These are phyloP conservation scores for Metschnikowia kofuensis DNA, from an alignment of 805 yeast species.

Conservation along the genomic window DNA sequence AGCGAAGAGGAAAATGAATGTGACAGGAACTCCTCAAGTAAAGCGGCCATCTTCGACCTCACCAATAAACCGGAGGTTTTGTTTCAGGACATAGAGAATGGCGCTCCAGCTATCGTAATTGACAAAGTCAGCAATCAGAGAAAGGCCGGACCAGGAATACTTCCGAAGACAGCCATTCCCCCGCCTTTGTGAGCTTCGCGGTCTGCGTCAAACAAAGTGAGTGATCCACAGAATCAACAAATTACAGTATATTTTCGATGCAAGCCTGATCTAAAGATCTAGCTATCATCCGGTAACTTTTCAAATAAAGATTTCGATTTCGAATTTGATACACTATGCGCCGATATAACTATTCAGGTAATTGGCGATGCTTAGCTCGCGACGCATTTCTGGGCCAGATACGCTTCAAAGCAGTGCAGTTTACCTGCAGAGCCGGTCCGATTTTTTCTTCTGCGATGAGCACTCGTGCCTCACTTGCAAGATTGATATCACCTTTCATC, in stretches of 20 bases:
- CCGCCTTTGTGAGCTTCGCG: slow-evolving; percentile 18
- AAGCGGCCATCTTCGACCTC: slow-evolving; percentile 19
- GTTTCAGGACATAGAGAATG: slow-evolving; percentile 35
- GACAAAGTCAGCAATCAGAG: slow-evolving; percentile 28
- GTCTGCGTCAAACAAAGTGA: not conserved
- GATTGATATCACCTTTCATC: not conserved
- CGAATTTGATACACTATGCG: not conserved
- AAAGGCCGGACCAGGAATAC: slow-evolving; percentile 9
- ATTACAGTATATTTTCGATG: too few species aligned
- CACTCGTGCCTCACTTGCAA: not conserved
- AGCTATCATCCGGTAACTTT: too few species aligned
- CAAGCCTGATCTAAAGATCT: too few species aligned
- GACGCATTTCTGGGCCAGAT: too few species aligned
- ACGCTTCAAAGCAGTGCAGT: not conserved
- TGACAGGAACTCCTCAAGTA: too few species aligned
- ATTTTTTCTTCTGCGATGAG: slow-evolving; percentile 19
- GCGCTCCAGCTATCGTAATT: slow-evolving; percentile 41
- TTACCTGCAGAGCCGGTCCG: slow-evolving; percentile 10
- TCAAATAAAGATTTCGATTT: not conserved
- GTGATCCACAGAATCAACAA: too few species aligned
- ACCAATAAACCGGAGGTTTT: slow-evolving; percentile 33
- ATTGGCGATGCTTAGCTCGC: too few species aligned
- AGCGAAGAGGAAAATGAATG: slow-evolving; percentile 2
- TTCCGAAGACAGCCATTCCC: slow-evolving; percentile 37
- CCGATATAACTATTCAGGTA: too few species aligned